Conservation (phyloP, 2,329 filamentous ascomycete species). For the Podosphaera xanthii region DNA sequence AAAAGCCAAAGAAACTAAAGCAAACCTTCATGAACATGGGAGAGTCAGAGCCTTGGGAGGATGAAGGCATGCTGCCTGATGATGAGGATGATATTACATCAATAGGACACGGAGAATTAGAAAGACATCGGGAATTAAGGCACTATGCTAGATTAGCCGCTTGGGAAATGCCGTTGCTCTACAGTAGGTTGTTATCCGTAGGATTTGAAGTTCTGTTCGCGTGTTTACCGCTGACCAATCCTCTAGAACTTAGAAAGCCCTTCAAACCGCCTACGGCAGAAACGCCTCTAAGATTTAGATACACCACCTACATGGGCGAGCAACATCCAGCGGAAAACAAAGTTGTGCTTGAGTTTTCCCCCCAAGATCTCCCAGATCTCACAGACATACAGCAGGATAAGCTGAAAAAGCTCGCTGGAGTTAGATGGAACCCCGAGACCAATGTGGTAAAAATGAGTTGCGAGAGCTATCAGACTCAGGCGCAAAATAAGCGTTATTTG, state of each 20-base stretch:
- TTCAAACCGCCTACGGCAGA: conserved; percentile 47
- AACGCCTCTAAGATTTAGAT: conserved; percentile 73
- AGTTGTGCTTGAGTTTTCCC: conserved; percentile 77
- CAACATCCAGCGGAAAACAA: conserved; percentile 77
- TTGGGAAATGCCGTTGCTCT: conserved; percentile 87
- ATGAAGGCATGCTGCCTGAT: conserved; percentile 25
- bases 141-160: conserved; percentile 70
- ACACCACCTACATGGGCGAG: conserved; percentile 92
- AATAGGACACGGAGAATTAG: conserved; percentile 66
- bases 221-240: conserved; percentile 3
- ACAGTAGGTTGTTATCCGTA: conserved; percentile 36
- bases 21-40: conserved; percentile 16
- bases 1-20: conserved; percentile 8
- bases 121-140: conserved; percentile 69
- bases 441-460: conserved; percentile 73
- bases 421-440: conserved; percentile 68
- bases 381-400: conserved; percentile 48
- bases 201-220: background rate
- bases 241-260: conserved; percentile 55
- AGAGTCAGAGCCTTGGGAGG: conserved; percentile 13
- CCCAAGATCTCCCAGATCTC: conserved; percentile 45
- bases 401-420: conserved; percentile 66
- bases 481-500: conserved; percentile 93
- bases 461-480: conserved; percentile 69
- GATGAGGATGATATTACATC: conserved; percentile 67